Percentiles rank a stretch among this genome's conserved stretches.
phyloP scores from a whole-genome alignment of 345 rosid genomes.

The Heritiera littoralis region DNA sequence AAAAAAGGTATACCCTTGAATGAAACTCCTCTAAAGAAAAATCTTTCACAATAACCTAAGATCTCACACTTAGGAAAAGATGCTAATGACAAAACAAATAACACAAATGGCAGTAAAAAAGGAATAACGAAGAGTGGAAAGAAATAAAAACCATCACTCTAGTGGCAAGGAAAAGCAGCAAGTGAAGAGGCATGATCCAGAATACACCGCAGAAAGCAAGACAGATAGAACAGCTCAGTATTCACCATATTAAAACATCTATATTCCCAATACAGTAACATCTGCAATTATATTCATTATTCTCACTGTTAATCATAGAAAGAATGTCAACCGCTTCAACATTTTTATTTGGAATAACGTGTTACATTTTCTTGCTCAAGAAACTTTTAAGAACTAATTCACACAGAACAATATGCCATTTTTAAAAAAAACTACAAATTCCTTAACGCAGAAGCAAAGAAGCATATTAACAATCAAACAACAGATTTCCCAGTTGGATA shows the following conservation, averaged over 20 bases:
- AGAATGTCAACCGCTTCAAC: not conserved
- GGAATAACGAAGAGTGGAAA: not conserved
- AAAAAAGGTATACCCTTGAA: not conserved
- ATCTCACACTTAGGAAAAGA: not conserved
- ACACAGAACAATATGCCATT: not conserved
- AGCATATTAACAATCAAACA: not conserved
- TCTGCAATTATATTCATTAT: not conserved
- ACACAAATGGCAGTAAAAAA: not conserved
- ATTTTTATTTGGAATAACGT: not conserved
- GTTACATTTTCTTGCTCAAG: not conserved
- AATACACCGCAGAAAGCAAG: constrained; percentile 26
- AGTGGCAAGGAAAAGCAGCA: not conserved
- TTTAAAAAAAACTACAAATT: not conserved
- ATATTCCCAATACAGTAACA: not conserved
- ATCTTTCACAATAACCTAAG: not conserved
- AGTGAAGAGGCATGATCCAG: not conserved
- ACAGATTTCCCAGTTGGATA: not conserved
- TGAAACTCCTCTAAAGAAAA: not conserved
- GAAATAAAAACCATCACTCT: not conserved
- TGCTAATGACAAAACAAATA: too few species aligned
- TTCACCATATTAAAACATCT: not conserved
- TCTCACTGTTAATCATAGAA: not conserved
- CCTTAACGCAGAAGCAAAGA: not conserved
- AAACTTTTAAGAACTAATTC: not conserved
- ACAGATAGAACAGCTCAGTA: not conserved